Conservation (phyloP, 257 asterid species). For the Osmanthus fragrans region DNA sequence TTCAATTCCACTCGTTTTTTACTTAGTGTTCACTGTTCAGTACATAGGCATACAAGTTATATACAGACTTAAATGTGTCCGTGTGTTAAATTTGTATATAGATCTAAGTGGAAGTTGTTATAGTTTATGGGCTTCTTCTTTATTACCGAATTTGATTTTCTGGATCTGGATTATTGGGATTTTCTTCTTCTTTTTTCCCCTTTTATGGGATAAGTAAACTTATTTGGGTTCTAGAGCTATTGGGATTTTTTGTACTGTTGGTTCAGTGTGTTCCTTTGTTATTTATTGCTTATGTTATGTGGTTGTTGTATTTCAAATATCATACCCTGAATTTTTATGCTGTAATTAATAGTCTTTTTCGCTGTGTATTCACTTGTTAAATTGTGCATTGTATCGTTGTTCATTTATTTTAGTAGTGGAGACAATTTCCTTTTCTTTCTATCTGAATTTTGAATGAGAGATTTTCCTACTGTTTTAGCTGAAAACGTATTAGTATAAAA, state of each 20-base stretch:
- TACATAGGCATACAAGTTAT: slow-evolving; percentile 14
- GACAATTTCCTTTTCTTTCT: no score
- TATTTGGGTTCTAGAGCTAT: background rate
- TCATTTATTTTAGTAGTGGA: background rate
- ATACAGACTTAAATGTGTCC: background rate
- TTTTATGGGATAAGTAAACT: background rate
- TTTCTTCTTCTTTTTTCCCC: background rate
- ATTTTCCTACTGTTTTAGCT: slow-evolving; percentile 17
- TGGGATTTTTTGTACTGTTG: background rate
- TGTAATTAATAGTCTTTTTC: no score
- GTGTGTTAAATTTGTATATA: slow-evolving; percentile 2
- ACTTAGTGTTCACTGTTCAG: background rate
- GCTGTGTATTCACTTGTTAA: background rate
- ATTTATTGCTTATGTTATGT: background rate
- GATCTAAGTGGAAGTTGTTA: slow-evolving; percentile 22
- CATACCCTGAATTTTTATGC: no score
- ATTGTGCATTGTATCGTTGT: background rate
- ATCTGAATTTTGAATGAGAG: background rate
- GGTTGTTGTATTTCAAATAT: background rate
- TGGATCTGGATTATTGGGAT: slow-evolving; percentile 11
- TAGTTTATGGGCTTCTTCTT: background rate
- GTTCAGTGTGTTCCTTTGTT: background rate
- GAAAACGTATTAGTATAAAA: slow-evolving; percentile 12
- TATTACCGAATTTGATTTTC: background rate
- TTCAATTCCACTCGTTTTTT: background rate